These are phyloP conservation scores for Panaeolus papilionaceus DNA, from an alignment of 768 basidiomycete species.

Conservation along the genomic window DNA sequence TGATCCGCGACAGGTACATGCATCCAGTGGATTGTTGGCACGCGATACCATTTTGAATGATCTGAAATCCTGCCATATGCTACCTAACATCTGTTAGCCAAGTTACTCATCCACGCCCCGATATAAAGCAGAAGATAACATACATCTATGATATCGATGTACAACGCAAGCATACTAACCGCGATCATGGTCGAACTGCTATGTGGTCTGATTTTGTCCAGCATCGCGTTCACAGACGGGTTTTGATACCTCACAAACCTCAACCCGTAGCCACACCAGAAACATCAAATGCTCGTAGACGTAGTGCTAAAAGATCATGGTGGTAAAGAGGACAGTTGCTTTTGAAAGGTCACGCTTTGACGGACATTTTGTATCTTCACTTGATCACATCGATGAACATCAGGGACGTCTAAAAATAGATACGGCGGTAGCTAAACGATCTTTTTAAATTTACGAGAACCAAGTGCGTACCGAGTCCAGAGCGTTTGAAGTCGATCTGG, in stretches of 20 bases:
- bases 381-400: slow-evolving; percentile 7
- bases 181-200: no score
- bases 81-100: background rate
- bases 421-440: background rate
- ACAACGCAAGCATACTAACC: no score
- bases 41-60: background rate
- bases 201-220: no score
- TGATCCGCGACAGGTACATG: slow-evolving; percentile 2
- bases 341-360: background rate
- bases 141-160: no score
- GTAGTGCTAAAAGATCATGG: background rate
- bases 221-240: no score
- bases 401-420: background rate
- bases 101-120: background rate
- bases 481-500: background rate
- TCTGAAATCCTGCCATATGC: background rate
- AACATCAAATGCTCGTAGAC: no score
- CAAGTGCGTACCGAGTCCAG: background rate
- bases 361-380: background rate
- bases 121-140: background rate
- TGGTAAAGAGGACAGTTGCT: background rate
- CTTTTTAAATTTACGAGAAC: background rate
- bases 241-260: no score
- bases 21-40: background rate
- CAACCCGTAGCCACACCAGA: no score